phyloP scores from a whole-genome alignment of 352 stramenopile species.

The Pythium brassicae region DNA sequence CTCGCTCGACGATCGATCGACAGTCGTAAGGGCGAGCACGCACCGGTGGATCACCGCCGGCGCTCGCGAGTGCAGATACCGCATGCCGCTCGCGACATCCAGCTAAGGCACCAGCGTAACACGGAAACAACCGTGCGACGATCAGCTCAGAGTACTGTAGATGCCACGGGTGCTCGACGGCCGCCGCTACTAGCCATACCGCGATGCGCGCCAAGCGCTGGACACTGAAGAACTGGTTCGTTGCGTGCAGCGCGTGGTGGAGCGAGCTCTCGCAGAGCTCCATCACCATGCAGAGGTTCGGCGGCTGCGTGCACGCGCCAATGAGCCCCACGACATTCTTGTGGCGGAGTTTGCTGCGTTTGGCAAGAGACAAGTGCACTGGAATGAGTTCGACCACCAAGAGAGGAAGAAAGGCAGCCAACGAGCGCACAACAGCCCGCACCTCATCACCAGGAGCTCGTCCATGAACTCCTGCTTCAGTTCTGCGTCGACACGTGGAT shows the following conservation, averaged over 20 bases:
- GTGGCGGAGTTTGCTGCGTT: constrained; percentile 52
- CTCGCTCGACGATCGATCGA: no score
- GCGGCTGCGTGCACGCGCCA: constrained; percentile 65
- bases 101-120: constrained; percentile 19
- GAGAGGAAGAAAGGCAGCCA: not conserved
- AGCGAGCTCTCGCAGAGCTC: constrained; percentile 72
- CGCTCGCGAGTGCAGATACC: constrained; percentile 77
- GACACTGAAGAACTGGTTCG: constrained; percentile 45
- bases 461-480: constrained; percentile 93
- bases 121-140: not conserved
- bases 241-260: constrained; percentile 53
- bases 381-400: no score
- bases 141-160: no score
- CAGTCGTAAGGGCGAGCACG: not conserved
- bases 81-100: constrained; percentile 82
- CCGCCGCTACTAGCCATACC: constrained; percentile 11
- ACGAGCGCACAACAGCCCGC: no score
- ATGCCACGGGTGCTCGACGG: not conserved
- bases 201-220: constrained; percentile 50
- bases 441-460: constrained; percentile 90
- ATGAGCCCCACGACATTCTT: constrained; percentile 75
- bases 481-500: constrained; percentile 73
- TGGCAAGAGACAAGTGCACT: not conserved
- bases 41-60: constrained; percentile 87
- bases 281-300: constrained; percentile 81